Conservation (phyloP, 1,284 basidiomycete genomes). For the Mycena sp. region DNA sequence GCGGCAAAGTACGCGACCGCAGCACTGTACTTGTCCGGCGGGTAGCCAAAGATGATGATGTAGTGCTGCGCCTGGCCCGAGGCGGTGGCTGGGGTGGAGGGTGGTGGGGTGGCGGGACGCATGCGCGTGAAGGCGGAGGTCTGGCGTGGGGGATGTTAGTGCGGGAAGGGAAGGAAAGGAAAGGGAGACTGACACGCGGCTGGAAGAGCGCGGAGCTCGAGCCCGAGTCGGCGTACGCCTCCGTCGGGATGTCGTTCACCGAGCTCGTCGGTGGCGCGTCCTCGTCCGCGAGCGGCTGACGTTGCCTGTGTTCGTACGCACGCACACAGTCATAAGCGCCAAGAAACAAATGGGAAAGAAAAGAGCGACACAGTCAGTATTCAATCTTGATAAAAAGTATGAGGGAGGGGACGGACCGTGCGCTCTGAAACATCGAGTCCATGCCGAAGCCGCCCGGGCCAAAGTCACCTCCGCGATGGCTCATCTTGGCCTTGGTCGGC, state of each 20-base stretch:
- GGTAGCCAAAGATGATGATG: slow-evolving; percentile 81
- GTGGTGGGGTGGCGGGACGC: slow-evolving; percentile 40
- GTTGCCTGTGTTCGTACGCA: slow-evolving; percentile 54
- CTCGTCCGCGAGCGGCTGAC: slow-evolving; percentile 70
- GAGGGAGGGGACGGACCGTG: slow-evolving; percentile 50
- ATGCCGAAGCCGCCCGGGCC: slow-evolving; percentile 80
- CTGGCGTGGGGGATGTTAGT: slow-evolving; percentile 35
- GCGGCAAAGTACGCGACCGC: slow-evolving; percentile 78
- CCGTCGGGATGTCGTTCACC: slow-evolving; percentile 75
- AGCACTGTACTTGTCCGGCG: slow-evolving; percentile 73
- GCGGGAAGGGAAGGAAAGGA: slow-evolving; percentile 13
- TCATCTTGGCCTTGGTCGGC: slow-evolving; percentile 81
- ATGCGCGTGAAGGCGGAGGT: slow-evolving; percentile 41
- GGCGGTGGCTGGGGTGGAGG: slow-evolving; percentile 31
- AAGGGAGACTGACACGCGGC: slow-evolving; percentile 52
- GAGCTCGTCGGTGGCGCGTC: slow-evolving; percentile 79
- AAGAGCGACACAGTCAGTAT: too few relatives aligned
- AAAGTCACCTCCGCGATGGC: slow-evolving; percentile 66
- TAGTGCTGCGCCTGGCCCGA: too few relatives aligned
- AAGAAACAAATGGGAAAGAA: too few relatives aligned
- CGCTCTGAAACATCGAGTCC: slow-evolving; percentile 82
- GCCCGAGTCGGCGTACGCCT: slow-evolving; percentile 54
- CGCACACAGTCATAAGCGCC: too few relatives aligned
- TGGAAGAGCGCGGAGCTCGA: slow-evolving; percentile 54
- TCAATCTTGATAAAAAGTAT: not conserved